Evolutionary conservation across 257 asterid genomes (phyloP), one percentile per base, ranked within the genome.

Genomic region (Orobanche coerulescens): DNA sequence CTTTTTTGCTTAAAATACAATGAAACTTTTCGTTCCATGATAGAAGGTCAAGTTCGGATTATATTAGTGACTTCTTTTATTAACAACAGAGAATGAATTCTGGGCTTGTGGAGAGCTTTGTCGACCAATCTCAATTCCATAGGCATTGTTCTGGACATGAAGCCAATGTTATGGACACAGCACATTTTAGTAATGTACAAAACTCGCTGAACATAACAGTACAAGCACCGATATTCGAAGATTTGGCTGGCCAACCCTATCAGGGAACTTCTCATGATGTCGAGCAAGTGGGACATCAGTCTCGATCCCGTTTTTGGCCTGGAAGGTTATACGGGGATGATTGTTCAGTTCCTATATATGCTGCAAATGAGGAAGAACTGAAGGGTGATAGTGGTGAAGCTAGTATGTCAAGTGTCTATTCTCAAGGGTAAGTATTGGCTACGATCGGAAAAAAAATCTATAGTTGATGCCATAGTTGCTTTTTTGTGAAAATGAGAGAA

Each of bases 351-450:
- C 85, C 78, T 20, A 46, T 67, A 14, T 69, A 61, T 64, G 57
- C 70, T n/a, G 20, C 75, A 48, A 76, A 65, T 61, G 83, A 63
- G 55, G 80, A 80, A 69, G 87, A 80, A 73, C 69, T 39, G 70
- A 80, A 68, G 58, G 46, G 63, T 40, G 83, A 73, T 25, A 76
- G 58, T 52, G 86, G 70, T 49, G 87, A 77, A 71, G 65, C 84
- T 61, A 72, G 72, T 43, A 51, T 67, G 63, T 80, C 97, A 47
- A 76, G 68, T 73, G 74, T 67, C 43, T 82, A 78, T 62, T 87
- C 96, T 33, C 95, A 91, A 74, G 82, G 87, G 97, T 87, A 74
- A 82, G 90, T 68, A 66, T 4, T 43, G 49, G 22, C 22, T 43
- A 3, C 16, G 10, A 43, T 15, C 14, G 50, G 16, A 33, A 42